These are phyloP conservation scores for Pittosporum tobira DNA, from an alignment of 129 eudicot genomes.

Conservation along the genomic window DNA sequence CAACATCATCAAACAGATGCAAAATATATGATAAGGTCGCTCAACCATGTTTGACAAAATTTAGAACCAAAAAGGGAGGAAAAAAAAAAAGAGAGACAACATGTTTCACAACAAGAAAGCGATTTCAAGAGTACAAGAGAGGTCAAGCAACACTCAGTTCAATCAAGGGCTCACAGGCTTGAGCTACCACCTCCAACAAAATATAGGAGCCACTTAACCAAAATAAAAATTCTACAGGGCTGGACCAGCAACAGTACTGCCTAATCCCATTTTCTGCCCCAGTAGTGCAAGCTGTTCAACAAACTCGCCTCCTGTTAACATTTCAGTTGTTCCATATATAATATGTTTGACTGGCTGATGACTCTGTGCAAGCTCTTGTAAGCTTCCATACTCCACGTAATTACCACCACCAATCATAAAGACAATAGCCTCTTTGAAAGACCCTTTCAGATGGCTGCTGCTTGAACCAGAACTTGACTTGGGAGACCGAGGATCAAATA, in stretches of 20 bases:
- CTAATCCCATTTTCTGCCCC: slow-evolving; percentile 94
- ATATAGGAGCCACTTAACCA: no score
- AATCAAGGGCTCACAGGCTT: no score
- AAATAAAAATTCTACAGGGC: slow-evolving; percentile 26
- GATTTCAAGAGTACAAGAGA: no score
- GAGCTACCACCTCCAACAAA: no score
- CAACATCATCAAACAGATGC: no score
- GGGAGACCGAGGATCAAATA: slow-evolving; percentile 96
- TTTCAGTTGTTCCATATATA: slow-evolving; percentile 88
- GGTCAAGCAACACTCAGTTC: no score
- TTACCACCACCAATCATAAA: slow-evolving; percentile 98
- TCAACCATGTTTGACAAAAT: no score
- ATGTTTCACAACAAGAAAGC: no score
- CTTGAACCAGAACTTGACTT: slow-evolving; percentile 61
- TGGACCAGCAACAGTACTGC: slow-evolving; percentile 27
- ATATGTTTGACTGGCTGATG: slow-evolving; percentile 73
- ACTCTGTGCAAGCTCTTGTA: slow-evolving; percentile 70
- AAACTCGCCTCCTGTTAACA: slow-evolving; percentile 80
- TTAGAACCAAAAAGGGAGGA: no score
- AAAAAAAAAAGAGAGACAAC: no score
- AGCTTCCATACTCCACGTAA: slow-evolving; percentile 81
- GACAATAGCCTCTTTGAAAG: slow-evolving; percentile 87
- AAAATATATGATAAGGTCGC: no score
- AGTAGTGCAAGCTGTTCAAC: slow-evolving; percentile 79
- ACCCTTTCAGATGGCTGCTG: slow-evolving; percentile 68